phyloP scores from a whole-genome alignment of 441 rosid species.

The Pelargonium fulgidum region DNA sequence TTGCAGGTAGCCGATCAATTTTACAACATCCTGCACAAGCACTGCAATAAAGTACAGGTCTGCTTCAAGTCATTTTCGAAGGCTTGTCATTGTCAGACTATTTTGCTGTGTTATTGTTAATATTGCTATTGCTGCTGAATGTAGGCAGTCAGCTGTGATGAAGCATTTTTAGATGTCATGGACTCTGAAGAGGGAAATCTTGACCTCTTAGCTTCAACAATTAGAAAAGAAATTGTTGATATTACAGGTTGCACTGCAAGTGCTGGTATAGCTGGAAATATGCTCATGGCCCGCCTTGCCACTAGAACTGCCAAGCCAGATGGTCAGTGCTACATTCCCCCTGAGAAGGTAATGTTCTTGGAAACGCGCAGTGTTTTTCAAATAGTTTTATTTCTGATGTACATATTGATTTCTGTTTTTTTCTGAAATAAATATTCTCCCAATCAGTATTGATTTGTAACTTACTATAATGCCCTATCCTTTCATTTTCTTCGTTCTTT shows the following conservation, averaged over 20 bases:
- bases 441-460: neutral
- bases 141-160: slow-evolving; percentile 95
- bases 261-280: slow-evolving; percentile 77
- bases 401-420: neutral
- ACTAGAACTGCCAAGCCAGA: slow-evolving; percentile 86
- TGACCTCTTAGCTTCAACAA: slow-evolving; percentile 50
- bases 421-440: neutral
- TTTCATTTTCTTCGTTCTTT: neutral
- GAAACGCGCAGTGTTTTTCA: neutral
- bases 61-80: slow-evolving; percentile 18
- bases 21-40: slow-evolving; percentile 72
- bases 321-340: slow-evolving; percentile 72
- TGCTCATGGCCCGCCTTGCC: slow-evolving; percentile 98
- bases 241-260: slow-evolving; percentile 88
- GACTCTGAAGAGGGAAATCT: slow-evolving; percentile 50
- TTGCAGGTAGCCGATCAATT: slow-evolving; percentile 90
- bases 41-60: slow-evolving; percentile 82
- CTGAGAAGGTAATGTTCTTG: slow-evolving; percentile 40
- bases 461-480: neutral
- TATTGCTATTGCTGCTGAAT: slow-evolving; percentile 22
- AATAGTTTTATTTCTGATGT: slow-evolving; percentile 3
- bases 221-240: slow-evolving; percentile 71
- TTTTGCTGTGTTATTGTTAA: slow-evolving; percentile 14
- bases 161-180: slow-evolving; percentile 78
- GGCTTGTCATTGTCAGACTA: slow-evolving; percentile 12